Evolutionary conservation across 495 filamentous ascomycete species (phyloP).

Genomic region (Talaromyces stipitatus): DNA sequence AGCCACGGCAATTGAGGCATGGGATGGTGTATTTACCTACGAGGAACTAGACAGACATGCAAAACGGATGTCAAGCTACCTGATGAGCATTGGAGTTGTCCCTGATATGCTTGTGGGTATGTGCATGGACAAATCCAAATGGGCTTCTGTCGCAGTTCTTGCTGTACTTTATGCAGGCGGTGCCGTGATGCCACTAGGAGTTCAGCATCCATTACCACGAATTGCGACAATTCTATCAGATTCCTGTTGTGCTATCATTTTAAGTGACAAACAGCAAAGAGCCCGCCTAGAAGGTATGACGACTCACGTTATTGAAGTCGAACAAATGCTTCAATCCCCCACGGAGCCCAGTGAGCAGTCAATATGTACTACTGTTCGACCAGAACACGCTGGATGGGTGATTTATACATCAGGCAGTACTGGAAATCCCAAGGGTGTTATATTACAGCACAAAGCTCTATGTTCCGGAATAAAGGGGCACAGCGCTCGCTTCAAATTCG

Average conservation of each 20-base stretch:
- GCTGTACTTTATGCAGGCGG: constrained; percentile 41
- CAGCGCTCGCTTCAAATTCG: neutral
- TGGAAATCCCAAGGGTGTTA: constrained; percentile 32
- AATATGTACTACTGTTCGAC: neutral
- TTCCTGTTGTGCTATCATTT: constrained; percentile 29
- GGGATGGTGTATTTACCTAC: constrained; percentile 43
- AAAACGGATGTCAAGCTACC: constrained; percentile 20
- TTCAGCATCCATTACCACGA: constrained; percentile 32
- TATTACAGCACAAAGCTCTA: constrained; percentile 31
- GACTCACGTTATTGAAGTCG: constrained; percentile 9
- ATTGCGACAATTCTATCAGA: constrained; percentile 37
- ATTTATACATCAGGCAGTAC: constrained; percentile 31
- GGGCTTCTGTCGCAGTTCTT: constrained; percentile 29
- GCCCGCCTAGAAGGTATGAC: constrained; percentile 32
- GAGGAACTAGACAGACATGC: constrained; percentile 30
- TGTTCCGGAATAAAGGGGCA: constrained; percentile 10
- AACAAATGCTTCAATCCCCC: neutral
- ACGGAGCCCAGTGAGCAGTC: constrained; percentile 15
- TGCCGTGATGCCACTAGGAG: constrained; percentile 38
- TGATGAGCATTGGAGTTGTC: constrained; percentile 27
- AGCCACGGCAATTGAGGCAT: constrained; percentile 17
- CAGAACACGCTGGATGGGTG: constrained; percentile 11
- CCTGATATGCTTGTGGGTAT: constrained; percentile 30
- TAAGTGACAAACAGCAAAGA: constrained; percentile 26
- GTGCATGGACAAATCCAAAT: constrained; percentile 35